These are phyloP conservation scores for Carnegiea gigantea DNA, from an alignment of 179 eudicot genomes.

Conservation along the genomic window DNA sequence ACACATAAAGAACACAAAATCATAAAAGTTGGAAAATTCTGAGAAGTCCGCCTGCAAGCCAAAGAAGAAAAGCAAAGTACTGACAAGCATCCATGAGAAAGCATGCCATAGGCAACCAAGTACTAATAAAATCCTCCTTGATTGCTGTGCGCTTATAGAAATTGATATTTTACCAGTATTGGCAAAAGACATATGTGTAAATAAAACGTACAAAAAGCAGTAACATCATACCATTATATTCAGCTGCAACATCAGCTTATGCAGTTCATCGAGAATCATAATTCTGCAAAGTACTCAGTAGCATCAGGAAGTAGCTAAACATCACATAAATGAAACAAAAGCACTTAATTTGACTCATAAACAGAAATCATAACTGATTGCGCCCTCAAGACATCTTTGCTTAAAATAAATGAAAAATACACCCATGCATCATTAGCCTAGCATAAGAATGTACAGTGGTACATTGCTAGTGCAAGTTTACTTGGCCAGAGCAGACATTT, in stretches of 20 bases:
- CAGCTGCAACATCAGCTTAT: conserved; percentile 55
- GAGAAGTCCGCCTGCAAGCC: conserved; percentile 60
- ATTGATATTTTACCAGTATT: neutral
- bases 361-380: neutral
- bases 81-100: neutral
- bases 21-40: conserved; percentile 79
- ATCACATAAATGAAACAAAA: neutral
- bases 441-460: neutral
- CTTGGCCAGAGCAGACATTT: neutral
- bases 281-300: conserved; percentile 40
- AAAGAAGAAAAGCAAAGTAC: neutral
- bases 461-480: neutral
- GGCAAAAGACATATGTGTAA: neutral
- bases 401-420: neutral
- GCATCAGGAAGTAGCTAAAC: conserved; percentile 4
- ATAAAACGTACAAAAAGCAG: neutral
- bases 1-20: conserved; percentile 78
- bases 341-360: neutral
- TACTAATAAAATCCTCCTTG: neutral
- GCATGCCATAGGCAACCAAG: neutral
- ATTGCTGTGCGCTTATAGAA: neutral
- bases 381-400: neutral
- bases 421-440: neutral
- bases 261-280: conserved; percentile 53
- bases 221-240: conserved; percentile 50